Evolutionary conservation across 2,329 filamentous ascomycete species (phyloP).

Genomic region (Sarocladium strictum): DNA sequence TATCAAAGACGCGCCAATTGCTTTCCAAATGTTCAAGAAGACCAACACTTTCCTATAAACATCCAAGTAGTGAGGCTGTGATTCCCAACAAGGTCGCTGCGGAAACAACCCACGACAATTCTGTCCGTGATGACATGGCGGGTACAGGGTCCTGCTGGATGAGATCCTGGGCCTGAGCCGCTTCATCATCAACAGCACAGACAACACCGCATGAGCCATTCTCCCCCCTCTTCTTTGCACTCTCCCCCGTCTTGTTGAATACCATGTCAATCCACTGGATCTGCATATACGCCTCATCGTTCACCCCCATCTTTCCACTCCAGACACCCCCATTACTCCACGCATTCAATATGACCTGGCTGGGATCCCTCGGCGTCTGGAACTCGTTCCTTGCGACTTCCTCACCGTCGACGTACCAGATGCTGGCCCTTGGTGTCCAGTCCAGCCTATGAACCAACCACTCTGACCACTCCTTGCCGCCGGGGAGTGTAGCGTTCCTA

Average conservation of each 20-base stretch:
- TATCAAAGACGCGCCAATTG: neutral
- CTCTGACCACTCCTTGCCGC: constrained; percentile 39
- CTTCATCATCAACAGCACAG: constrained; percentile 28
- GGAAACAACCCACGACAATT: neutral
- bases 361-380: constrained; percentile 47
- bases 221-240: constrained; percentile 12
- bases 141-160: no score
- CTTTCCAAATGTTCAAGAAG: no score
- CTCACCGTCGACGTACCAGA: constrained; percentile 50
- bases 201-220: constrained; percentile 19
- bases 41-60: no score
- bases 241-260: constrained; percentile 36
- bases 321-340: constrained; percentile 57
- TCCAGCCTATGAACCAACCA: constrained; percentile 57
- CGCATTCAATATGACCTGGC: constrained; percentile 50
- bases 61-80: neutral
- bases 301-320: constrained; percentile 51
- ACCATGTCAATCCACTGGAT: constrained; percentile 59
- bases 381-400: constrained; percentile 47
- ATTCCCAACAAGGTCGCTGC: neutral
- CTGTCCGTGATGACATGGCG: neutral
- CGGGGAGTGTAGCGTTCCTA: constrained; percentile 39
- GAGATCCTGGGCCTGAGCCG: no score
- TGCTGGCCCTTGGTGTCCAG: constrained; percentile 47
- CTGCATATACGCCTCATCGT: constrained; percentile 46